Evolutionary conservation across 163 green algal genomes (phyloP), one percentile per base, ranked within the genome.

Genomic region (Scenedesmus sp.): DNA sequence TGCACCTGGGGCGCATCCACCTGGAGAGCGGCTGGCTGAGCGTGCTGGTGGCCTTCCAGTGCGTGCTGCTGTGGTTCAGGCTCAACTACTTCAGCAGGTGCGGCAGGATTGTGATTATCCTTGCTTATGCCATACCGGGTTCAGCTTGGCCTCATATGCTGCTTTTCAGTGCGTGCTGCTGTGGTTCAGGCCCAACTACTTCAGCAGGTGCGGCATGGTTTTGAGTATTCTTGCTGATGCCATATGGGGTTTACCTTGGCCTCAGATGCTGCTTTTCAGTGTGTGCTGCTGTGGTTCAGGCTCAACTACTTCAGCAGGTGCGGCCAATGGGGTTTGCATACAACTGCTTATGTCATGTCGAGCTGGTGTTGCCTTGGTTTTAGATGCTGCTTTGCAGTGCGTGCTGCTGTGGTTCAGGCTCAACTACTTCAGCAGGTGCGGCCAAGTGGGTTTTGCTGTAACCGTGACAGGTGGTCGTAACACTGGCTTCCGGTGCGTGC

Each of bases 31-130:
- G 70, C 60, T 87, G 52, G 64, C 56, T 94, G 59, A 85, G 85
- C 13, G 88, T 87, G 54, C 85, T 91, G 52, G 84, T 93, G 60
- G 82, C 87, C 67, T 83, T 92, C 52, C 92, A 94, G 88, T 93
- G 87, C 70, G 88, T 94, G 60, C 83, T 94, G 93, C 93, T 94
- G n/a, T 92, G 86, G 57, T 92, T 94, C 82, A 87, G 93, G 54
- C 93, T 94, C 7, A 92, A 92, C 66, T 94, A 93, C 91, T 94
- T 94, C 87, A 93, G 87, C 76, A 87, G 93, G 26, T 86, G 86
- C 18, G 34, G 87, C 52, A 4, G 6, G 2, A 8, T 20, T 5
- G 3, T 82, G 8, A 20, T 46, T 4, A 56, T 55, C 6, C 15
- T 70, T 12, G 62, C 10, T 70, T 18, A 4, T 70, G 2, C 18